phyloP scores from a whole-genome alignment of 2,329 filamentous ascomycete species.

The Colletotrichum tabaci region DNA sequence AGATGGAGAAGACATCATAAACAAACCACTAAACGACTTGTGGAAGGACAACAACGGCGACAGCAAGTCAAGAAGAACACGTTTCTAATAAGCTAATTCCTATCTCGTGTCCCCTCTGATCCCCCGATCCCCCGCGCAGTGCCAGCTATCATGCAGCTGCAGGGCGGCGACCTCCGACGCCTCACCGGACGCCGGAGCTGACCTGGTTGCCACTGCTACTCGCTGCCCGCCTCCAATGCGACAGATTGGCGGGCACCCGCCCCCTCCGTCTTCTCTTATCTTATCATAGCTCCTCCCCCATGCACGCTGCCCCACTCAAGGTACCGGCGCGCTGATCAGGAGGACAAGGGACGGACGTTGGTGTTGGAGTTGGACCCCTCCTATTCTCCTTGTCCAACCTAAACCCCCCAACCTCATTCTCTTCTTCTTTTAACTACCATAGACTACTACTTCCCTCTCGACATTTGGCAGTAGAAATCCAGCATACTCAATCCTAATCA shows the following conservation, averaged over 20 bases:
- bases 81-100: conserved; percentile 20
- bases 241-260: conserved; percentile 6
- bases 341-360: conserved; percentile 38
- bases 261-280: conserved; percentile 23
- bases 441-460: conserved; percentile 19
- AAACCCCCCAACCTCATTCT: conserved; percentile 16
- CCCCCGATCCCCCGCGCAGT: conserved; percentile 7
- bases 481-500: neutral
- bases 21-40: neutral
- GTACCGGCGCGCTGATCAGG: conserved; percentile 40
- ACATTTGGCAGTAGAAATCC: neutral
- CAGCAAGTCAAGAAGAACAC: conserved; percentile 19
- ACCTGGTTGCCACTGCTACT: conserved; percentile 2
- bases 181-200: conserved; percentile 34
- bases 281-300: conserved; percentile 39
- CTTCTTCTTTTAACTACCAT: conserved; percentile 27
- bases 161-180: conserved; percentile 39
- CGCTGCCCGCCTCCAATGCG: neutral
- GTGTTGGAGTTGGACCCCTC: conserved; percentile 31
- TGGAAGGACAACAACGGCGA: neutral
- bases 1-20: neutral
- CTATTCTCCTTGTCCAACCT: conserved; percentile 16
- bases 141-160: conserved; percentile 17
- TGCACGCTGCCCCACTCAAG: conserved; percentile 37
- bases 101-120: neutral